Base-by-base conservation (phyloP, 306 rosid genomes). In the Lablab purpureus region DNA sequence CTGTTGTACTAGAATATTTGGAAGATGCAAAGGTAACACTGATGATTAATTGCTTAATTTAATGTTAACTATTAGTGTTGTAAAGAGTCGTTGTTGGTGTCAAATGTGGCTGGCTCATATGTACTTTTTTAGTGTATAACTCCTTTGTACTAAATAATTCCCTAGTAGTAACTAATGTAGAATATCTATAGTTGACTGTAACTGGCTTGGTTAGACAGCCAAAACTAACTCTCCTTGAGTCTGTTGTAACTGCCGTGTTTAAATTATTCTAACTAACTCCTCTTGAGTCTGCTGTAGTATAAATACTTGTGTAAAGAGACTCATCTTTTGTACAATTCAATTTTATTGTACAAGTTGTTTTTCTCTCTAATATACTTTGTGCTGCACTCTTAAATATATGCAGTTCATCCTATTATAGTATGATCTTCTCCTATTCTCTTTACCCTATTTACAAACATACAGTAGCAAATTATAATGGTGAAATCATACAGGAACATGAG, bases 1-100 rank as follows among this genome's bases (percentile, higher is more conserved):
- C 64, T 64, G 86, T 90, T 34, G 92, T 92, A 84, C 85, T 95
- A 63, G 97, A 95, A 78, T 95, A 89, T 83, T 87, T 95, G 74
- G 92, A 84, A 88, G 99, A 95, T 81, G 98, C 97, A 27, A 92
- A 88, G 90, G 99, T 95, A 81, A 84, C 51, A 28, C 69, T 64
- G 74, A 64, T 78, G 49, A 19, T 34, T 75, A 49, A 43, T 79
- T 40, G 7, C 70, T 30, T 83, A 70, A 69, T 80, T 46, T 74
- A 34, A 37, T 68, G 82, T 28, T 59, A 79, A 74, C 41, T 34
- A 63, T 46, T 49, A 63, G 70, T 84, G 41, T 37, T 41, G 32
- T 18, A 6, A 13, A 23, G 55, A 43, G 55, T 43, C 19, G 21
- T 41, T 22, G 21, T 43, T 41, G 12, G 55, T 43, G 13, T 23